Base-by-base conservation (phyloP, 257 asterid genomes). In the Galeopsis tetrahit region DNA sequence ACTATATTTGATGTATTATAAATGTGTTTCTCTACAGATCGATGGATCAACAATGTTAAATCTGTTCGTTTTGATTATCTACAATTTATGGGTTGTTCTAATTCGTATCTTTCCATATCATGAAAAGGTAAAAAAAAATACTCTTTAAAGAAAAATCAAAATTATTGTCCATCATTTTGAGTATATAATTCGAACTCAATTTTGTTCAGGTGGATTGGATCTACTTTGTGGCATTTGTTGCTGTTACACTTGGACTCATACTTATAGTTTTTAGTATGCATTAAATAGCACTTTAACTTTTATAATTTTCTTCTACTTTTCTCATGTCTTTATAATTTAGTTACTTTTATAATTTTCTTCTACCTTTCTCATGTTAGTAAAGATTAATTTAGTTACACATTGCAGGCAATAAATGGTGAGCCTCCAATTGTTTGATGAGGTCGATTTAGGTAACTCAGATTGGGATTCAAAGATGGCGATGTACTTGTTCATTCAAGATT, bases 41-140 rank as follows among this genome's bases (percentile, higher is more conserved):
- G 86, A 88, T 74, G 98, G 98, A 66, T 73, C 98, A 44, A 84
- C 98, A 36, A 90, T 93, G 98, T 80, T 93, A 5, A 93, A 93
- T 77, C 83, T 93, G 43, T 91, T 97, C 11, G 28, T 21, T 21
- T 80, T 93, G 80, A 97, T 93, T 70, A 90, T 97, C 68, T 93
- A 97, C 10, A 97, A 93, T 75, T 89, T 93, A 97, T 93, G 98
- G 98, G 93, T 97, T 15, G 97, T 93, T 65, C 48, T 90, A 61
- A 93, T 93, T 72, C 96, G 98, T 32, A 87, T 89, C 79, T 93
- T 93, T 39, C 96, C 91, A 10, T 93, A 93, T 79, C 93, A 89
- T 68, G 90, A 93, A 70, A 89, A 93, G 98, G 98, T 93, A 35
- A 8, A 77, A 43, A 14, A 34, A 60, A 70, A 8, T 14, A 10